Evolutionary conservation across 2,329 filamentous ascomycete species (phyloP), one percentile per base, ranked within the genome.

Genomic region (Cadophora sp.): DNA sequence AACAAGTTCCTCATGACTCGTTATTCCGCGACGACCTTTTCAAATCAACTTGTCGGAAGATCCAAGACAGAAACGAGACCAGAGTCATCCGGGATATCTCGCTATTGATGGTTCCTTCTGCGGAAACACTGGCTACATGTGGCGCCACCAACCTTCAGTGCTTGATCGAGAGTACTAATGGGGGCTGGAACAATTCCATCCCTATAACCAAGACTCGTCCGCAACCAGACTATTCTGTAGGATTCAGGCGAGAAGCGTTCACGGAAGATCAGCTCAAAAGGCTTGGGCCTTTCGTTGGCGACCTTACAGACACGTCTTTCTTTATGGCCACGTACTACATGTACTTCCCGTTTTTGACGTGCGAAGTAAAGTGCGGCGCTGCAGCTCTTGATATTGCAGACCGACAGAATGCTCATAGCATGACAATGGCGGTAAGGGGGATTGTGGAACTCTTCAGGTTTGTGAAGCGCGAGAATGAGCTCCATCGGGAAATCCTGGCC

Each of bases 341-440:
- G 78, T 82, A 81, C 75, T 84, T 86, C 69, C 82, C 82, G 50
- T 86, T 85, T 69, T 75, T 86, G 0, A 79, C 81, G 0, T 82
- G 79, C 74, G 81, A 86, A 73, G 82, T 84, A 2, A 84, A 84
- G 73, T 83, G 80, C 68, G 79, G 81, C 53, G 74, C 75, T 34
- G 76, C 70, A 26, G 77, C 71, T 4, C 80, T 82, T 14, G 74
- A 80, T 51, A 65, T 80, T 14, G 79, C 79, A 11, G 79, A 81
- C 68, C 76, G 64, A 62, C 66, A 71, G 46, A 71, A 82, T 72
- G 78, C 78, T 40, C 79, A 82, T 53, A 82, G 79, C 71, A 80
- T 79, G 78, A 79, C 77, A 5, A 69, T 82, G 34, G 81, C 80
- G 0, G 77, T 79, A 53, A 77, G 79, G 55, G 81, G 64, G 62